phyloP scores from a whole-genome alignment of 352 stramenopile species.

The Lagenidium giganteum region DNA sequence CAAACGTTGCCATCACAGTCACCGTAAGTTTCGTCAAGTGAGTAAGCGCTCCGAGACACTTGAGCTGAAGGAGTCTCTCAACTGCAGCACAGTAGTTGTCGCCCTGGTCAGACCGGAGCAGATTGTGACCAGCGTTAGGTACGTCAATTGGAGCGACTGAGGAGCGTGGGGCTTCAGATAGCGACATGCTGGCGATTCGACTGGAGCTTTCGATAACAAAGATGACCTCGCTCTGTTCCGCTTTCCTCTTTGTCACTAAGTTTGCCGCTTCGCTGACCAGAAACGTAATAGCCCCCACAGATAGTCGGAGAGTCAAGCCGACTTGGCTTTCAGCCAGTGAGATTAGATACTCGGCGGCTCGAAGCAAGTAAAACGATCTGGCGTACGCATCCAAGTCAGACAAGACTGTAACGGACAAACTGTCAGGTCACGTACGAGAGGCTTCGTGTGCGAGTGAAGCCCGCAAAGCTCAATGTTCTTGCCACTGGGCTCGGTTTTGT shows the following conservation, averaged over 20 bases:
- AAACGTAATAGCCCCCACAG: conserved; percentile 14
- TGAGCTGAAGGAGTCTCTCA: conserved; percentile 8
- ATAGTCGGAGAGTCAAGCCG: conserved; percentile 8
- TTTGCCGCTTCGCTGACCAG: conserved; percentile 12
- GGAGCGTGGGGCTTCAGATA: conserved; percentile 7
- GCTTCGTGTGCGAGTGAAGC: too few species aligned
- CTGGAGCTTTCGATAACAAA: conserved; percentile 8
- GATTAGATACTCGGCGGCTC: conserved; percentile 11
- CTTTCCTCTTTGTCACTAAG: conserved; percentile 4
- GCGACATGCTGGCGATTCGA: conserved; percentile 3
- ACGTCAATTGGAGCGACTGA: too few species aligned
- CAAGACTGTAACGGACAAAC: neutral
- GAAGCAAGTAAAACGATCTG: neutral
- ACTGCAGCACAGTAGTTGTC: neutral
- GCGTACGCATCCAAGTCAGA: neutral
- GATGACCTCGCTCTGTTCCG: conserved; percentile 8
- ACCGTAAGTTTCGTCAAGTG: conserved; percentile 15
- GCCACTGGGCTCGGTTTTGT: too few species aligned
- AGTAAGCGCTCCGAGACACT: conserved; percentile 5
- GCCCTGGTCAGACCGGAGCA: neutral
- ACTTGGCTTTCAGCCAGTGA: neutral
- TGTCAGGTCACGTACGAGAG: too few species aligned
- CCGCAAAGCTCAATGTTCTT: too few species aligned
- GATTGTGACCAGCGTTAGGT: too few species aligned
- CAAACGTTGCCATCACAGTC: neutral